A percentile compares a stretch with the other conserved stretches of the same genome.
Conservation (phyloP, 148 eudicot genomes). For the Cornus suecica region DNA sequence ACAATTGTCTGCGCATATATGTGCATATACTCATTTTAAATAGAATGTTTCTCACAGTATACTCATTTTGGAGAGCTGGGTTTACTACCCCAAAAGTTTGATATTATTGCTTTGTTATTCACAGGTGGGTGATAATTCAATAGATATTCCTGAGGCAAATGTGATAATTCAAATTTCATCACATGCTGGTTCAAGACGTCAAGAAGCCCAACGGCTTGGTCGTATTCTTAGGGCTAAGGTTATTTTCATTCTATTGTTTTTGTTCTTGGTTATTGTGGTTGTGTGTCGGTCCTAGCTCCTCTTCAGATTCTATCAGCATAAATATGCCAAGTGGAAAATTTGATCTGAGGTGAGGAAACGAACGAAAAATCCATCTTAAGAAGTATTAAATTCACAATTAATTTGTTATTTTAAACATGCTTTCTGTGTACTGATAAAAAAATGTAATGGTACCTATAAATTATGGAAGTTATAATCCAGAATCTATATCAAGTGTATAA, state of each 20-base stretch:
- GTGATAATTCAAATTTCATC: conserved; percentile 97
- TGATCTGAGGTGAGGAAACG: not conserved
- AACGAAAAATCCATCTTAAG: not conserved
- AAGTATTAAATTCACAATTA: not conserved
- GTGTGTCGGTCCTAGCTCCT: not conserved
- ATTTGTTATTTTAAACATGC: not conserved
- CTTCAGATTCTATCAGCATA: not conserved
- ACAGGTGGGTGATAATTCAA: conserved; percentile 60
- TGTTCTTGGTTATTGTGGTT: not conserved
- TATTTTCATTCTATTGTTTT: not conserved
- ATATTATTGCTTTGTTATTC: conserved; percentile 7
- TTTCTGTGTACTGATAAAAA: not conserved
- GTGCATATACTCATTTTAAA: not conserved
- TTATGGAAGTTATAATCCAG: not conserved
- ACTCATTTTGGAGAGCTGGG: not conserved
- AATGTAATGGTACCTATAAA: not conserved
- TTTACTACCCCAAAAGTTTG: not conserved
- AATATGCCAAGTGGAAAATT: not conserved
- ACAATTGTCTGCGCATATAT: no score
- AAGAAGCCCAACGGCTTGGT: conserved; percentile 99
- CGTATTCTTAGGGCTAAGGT: conserved; percentile 99
- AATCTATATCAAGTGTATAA: not conserved
- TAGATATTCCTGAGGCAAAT: conserved; percentile 76
- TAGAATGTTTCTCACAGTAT: not conserved
- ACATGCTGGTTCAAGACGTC: conserved; percentile 99